Percentiles rank a stretch among this genome's conserved stretches.
Conservation (phyloP, 1,284 basidiomycete species). For the Pterulicium gracile region DNA sequence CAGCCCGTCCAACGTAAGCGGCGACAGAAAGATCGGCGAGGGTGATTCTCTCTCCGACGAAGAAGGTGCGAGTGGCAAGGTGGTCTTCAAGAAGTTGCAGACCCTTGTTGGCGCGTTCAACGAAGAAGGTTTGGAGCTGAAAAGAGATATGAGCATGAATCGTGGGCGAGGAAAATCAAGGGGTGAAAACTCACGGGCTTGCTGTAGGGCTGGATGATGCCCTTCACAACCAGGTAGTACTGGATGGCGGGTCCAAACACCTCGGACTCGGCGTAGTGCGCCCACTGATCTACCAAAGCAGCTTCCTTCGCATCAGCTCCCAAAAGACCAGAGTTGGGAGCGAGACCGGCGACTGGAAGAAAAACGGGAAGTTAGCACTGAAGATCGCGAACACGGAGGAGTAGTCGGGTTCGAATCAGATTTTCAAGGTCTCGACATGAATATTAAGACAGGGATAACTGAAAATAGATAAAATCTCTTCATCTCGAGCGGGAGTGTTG, state of each 20-base stretch:
- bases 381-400: too few relatives aligned
- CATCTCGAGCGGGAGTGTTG: constrained; percentile 12
- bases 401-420: too few relatives aligned
- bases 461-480: constrained; percentile 30
- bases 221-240: constrained; percentile 21
- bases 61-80: constrained; percentile 77
- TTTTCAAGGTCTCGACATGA: constrained; percentile 43
- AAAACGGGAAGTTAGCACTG: constrained; percentile 11
- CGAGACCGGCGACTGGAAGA: constrained; percentile 56
- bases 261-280: constrained; percentile 52
- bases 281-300: constrained; percentile 63
- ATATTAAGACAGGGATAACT: constrained; percentile 61
- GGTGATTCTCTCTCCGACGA: constrained; percentile 91
- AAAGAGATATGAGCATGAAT: neutral
- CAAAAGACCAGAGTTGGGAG: constrained; percentile 59
- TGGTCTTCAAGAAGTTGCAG: constrained; percentile 47
- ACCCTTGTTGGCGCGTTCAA: neutral
- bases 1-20: constrained; percentile 39
- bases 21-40: constrained; percentile 81
- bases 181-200: constrained; percentile 32
- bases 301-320: constrained; percentile 43
- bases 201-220: constrained; percentile 34
- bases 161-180: constrained; percentile 11
- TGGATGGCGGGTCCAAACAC: constrained; percentile 21
- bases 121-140: constrained; percentile 1